phyloP scores from a whole-genome alignment of 495 filamentous ascomycete genomes.

The Lasiosphaeris hirsuta region DNA sequence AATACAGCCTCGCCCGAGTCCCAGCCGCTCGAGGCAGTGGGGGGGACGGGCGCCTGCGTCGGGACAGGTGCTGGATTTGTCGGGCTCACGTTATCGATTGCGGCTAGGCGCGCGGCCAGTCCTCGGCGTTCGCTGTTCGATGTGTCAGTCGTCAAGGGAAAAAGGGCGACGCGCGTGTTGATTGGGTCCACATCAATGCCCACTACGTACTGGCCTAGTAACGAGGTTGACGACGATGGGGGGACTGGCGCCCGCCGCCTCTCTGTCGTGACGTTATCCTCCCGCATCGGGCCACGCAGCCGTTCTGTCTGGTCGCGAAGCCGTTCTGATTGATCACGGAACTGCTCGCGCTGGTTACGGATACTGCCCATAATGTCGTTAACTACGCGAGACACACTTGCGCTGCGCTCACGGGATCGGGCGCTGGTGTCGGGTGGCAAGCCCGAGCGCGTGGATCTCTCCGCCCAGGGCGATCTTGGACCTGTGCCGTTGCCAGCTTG shows the following conservation, averaged over 20 bases:
- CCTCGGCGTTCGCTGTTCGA: no score
- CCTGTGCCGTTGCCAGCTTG: slow-evolving; percentile 7
- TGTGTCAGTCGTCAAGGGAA: no score
- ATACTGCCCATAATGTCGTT: slow-evolving; percentile 26
- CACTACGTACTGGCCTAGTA: no score
- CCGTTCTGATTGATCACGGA: slow-evolving; percentile 3
- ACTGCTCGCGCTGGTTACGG: slow-evolving; percentile 25
- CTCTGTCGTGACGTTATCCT: slow-evolving; percentile 7
- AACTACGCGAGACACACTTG: slow-evolving; percentile 23
- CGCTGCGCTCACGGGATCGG: slow-evolving; percentile 21
- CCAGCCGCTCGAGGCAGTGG: no score
- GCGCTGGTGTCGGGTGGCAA: slow-evolving; percentile 5
- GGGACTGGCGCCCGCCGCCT: neutral
- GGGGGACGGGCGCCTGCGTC: no score
- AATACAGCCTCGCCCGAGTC: no score
- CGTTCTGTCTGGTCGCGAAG: slow-evolving; percentile 11
- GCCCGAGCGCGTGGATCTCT: slow-evolving; percentile 3
- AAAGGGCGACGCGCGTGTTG: no score
- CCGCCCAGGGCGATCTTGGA: slow-evolving; percentile 13
- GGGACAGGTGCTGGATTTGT: no score
- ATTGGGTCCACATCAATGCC: no score
- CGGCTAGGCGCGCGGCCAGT: no score
- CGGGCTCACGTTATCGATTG: no score
- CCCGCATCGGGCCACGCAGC: slow-evolving; percentile 12
- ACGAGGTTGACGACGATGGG: neutral